Percentiles rank a stretch among this genome's conserved stretches.
Evolutionary conservation across 2,329 filamentous ascomycete genomes (phyloP).

Genomic region (Trichoderma sp.): DNA sequence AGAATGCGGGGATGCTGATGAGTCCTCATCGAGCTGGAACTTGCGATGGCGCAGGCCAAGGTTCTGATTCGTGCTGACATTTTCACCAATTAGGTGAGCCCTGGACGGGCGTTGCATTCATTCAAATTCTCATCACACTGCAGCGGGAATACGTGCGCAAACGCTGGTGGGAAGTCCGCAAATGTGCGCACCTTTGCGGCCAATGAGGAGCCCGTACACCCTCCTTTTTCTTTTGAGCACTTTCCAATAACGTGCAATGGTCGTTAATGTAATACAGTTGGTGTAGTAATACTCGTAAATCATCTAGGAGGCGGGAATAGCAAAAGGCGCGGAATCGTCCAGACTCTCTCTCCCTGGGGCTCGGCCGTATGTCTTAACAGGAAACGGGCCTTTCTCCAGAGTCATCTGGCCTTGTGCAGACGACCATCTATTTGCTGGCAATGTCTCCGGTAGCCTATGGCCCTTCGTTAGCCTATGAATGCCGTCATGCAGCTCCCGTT

Average conservation of each 20-base stretch:
- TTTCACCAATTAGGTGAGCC: not conserved
- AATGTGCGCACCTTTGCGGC: not conserved
- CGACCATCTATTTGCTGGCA: not conserved
- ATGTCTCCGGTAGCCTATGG: not conserved
- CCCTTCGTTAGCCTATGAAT: not conserved
- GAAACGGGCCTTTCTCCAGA: not conserved
- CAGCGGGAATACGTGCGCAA: not conserved
- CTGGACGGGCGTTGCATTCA: not conserved
- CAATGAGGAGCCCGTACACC: not conserved
- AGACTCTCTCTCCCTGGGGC: not conserved
- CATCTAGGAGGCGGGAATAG: not conserved
- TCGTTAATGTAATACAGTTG: not conserved
- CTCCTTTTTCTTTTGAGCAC: not conserved
- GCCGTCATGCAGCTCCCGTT: conserved; percentile 1
- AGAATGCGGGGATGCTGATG: not conserved
- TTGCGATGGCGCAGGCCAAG: not conserved
- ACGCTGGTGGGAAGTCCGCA: not conserved
- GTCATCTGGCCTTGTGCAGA: not conserved
- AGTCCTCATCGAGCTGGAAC: not conserved
- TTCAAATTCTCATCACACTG: not conserved
- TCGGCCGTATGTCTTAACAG: not conserved
- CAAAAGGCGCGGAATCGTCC: not conserved
- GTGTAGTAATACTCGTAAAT: not conserved
- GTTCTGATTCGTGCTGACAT: not conserved
- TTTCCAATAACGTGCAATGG: not conserved